Conservation (phyloP, 768 basidiomycete species). For the Daedalea quercina region DNA sequence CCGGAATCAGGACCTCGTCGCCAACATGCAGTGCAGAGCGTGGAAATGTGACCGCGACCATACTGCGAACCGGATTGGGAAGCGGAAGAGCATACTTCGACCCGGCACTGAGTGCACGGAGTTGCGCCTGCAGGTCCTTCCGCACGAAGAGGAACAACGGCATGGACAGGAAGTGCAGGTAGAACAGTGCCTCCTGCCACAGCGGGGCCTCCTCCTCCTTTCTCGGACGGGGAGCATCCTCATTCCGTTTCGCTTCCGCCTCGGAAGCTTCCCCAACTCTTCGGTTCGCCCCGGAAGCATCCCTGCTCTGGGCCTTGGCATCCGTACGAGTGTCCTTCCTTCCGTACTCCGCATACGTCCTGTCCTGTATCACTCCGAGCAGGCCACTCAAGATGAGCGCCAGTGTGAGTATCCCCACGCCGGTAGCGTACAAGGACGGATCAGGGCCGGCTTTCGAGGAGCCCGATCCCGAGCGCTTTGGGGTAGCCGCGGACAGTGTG, state of each 20-base stretch:
- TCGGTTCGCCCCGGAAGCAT: background rate
- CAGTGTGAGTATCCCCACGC: conserved; percentile 65
- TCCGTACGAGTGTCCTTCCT: background rate
- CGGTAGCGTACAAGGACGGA: conserved; percentile 49
- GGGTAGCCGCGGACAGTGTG: conserved; percentile 65
- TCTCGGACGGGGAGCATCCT: background rate
- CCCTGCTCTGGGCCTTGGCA: background rate
- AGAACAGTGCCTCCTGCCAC: conserved; percentile 94
- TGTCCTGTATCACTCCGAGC: conserved; percentile 82
- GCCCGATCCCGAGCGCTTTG: conserved; percentile 11
- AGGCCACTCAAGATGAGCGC: conserved; percentile 78
- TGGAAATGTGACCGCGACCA: background rate
- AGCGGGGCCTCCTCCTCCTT: conserved; percentile 14
- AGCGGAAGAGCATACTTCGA: conserved; percentile 22
- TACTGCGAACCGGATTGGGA: conserved; percentile 5
- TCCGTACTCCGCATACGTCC: conserved; percentile 54
- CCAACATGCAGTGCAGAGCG: conserved; percentile 19
- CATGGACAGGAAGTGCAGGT: conserved; percentile 74
- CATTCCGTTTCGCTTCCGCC: background rate
- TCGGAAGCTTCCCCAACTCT: background rate
- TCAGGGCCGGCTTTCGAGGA: conserved; percentile 8
- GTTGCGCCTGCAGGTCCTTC: conserved; percentile 42
- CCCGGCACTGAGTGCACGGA: conserved; percentile 34
- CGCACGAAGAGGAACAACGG: conserved; percentile 69
- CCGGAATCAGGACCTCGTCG: conserved; percentile 39